Percentiles rank a stretch among this genome's conserved stretches.
phyloP scores from a whole-genome alignment of 495 filamentous ascomycete species.

The Penicillium nucicola region DNA sequence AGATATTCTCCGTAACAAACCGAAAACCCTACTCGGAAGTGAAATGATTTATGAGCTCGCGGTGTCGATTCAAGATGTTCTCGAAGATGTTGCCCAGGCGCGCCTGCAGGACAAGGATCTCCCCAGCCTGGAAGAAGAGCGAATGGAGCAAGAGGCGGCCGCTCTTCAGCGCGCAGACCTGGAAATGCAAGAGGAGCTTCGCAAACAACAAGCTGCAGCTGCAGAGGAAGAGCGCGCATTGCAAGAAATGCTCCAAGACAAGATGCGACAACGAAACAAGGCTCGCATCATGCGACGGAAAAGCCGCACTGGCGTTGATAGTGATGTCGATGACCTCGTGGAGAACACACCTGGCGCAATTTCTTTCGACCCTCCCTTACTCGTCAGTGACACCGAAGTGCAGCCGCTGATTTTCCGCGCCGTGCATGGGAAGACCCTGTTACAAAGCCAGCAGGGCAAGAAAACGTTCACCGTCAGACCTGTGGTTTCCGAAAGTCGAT shows the following conservation, averaged over 20 bases:
- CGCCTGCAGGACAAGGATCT: constrained; percentile 68
- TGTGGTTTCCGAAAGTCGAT: constrained; percentile 47
- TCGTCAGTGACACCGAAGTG: constrained; percentile 54
- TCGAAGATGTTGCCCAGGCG: constrained; percentile 80
- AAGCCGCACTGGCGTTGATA: constrained; percentile 34
- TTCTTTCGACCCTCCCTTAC: constrained; percentile 68
- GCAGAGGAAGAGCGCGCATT: constrained; percentile 73
- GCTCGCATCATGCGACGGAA: constrained; percentile 35
- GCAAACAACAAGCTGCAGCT: constrained; percentile 53
- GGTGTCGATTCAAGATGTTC: constrained; percentile 74
- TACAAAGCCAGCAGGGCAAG: constrained; percentile 54
- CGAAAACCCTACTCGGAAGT: constrained; percentile 68
- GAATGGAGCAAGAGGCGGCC: constrained; percentile 64
- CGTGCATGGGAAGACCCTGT: constrained; percentile 59
- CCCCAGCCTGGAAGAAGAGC: constrained; percentile 86
- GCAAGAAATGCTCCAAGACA: constrained; percentile 72
- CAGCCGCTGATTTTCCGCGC: constrained; percentile 58
- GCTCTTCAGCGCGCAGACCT: constrained; percentile 52
- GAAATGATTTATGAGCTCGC: constrained; percentile 92
- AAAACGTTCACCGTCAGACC: constrained; percentile 68
- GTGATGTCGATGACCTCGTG: constrained; percentile 26
- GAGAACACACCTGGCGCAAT: constrained; percentile 48
- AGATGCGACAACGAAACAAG: constrained; percentile 53
- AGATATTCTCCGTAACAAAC: constrained; percentile 64
- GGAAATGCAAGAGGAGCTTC: constrained; percentile 49